phyloP scores from a whole-genome alignment of 345 rosid genomes.

The Adansonia digitata region DNA sequence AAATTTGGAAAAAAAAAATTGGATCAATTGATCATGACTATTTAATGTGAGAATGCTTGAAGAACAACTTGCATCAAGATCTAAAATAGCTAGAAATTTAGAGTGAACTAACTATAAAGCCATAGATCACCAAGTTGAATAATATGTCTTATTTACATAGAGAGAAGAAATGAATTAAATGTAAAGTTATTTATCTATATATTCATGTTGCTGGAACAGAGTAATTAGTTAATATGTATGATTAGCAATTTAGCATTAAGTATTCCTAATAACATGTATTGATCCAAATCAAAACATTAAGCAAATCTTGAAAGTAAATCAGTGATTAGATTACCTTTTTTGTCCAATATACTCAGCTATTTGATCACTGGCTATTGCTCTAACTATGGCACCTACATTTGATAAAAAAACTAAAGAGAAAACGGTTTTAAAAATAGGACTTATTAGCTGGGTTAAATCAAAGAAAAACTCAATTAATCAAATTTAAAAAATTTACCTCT shows the following conservation, averaged over 20 bases:
- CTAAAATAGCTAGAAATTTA: too few relatives aligned
- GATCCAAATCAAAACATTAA: neutral
- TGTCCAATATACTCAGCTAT: constrained; percentile 88
- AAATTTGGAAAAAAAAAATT: constrained; percentile 9
- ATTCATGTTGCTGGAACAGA: too few relatives aligned
- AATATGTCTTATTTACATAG: too few relatives aligned
- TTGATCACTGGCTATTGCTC: constrained; percentile 98
- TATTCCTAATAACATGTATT: too few relatives aligned
- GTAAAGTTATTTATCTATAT: too few relatives aligned
- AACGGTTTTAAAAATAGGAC: constrained; percentile 39
- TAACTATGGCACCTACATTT: constrained; percentile 99
- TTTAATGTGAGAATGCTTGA: neutral
- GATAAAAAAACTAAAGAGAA: constrained; percentile 84
- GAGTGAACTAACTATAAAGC: too few relatives aligned
- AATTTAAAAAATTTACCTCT: constrained; percentile 40
- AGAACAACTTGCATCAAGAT: too few relatives aligned
- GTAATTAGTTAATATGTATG: too few relatives aligned
- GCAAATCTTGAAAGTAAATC: neutral
- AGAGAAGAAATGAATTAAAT: too few relatives aligned
- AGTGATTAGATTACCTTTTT: constrained; percentile 57
- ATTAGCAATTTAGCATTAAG: too few relatives aligned
- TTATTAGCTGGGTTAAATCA: constrained; percentile 18
- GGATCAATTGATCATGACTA: constrained; percentile 13
- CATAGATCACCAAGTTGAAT: too few relatives aligned
- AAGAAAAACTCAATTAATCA: constrained; percentile 1